Conservation (phyloP, 108 stramenopile genomes). For the Schizochytrium sp. region DNA sequence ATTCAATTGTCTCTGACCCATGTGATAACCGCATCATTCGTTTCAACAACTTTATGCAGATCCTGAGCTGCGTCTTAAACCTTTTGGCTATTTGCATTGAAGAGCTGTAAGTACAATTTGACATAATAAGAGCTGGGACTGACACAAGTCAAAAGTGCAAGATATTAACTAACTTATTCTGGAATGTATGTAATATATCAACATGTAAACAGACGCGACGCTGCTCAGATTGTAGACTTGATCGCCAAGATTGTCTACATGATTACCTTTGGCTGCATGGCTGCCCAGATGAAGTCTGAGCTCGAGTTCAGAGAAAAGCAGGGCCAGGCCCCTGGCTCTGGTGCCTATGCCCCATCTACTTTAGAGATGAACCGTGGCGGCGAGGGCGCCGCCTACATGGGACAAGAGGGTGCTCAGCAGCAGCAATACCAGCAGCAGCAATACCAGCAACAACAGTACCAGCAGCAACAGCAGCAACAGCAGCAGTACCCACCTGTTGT, state of each 20-base stretch:
- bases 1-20: constrained; percentile 57
- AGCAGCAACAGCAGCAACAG: not conserved
- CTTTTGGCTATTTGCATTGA: constrained; percentile 58
- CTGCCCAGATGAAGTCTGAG: constrained; percentile 61
- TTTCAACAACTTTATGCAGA: constrained; percentile 70
- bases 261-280: constrained; percentile 66
- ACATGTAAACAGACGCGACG: constrained; percentile 16
- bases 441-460: constrained; percentile 21
- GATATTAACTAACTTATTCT: not conserved
- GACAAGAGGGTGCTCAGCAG: not conserved
- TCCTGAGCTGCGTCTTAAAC: constrained; percentile 64
- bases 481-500: not conserved
- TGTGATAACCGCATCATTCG: constrained; percentile 71
- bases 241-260: constrained; percentile 65
- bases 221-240: constrained; percentile 58
- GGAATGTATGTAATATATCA: not conserved
- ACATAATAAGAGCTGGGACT: not conserved
- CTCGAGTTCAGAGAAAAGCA: constrained; percentile 47
- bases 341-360: not conserved
- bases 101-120: constrained; percentile 11
- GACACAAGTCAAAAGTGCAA: not conserved
- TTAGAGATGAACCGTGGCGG: constrained; percentile 5
- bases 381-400: not conserved
- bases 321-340: not conserved
- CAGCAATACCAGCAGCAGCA: constrained; percentile 14